These are phyloP conservation scores for Fusarium udum DNA, from an alignment of 2,329 filamentous ascomycete species.

Conservation along the genomic window DNA sequence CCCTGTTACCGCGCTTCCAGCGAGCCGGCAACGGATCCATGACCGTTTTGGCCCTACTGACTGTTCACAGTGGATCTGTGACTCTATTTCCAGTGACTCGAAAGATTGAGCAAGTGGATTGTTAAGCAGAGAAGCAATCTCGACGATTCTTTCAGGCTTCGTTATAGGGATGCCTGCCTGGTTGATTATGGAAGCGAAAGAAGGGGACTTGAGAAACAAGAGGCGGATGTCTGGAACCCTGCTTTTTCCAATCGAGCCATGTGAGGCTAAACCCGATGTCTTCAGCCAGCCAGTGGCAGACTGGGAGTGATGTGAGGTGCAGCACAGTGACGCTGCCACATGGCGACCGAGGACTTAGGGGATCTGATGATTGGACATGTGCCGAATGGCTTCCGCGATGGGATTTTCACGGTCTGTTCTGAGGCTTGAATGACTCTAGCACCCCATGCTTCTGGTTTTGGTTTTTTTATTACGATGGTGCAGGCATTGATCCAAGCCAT, in stretches of 20 bases:
- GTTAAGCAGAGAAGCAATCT: slow-evolving; percentile 37
- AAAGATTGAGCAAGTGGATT: slow-evolving; percentile 31
- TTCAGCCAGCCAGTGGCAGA: slow-evolving; percentile 6
- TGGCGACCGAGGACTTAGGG: slow-evolving; percentile 32
- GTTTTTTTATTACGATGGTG: neutral
- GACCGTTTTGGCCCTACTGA: slow-evolving; percentile 32
- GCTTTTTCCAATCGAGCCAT: slow-evolving; percentile 16
- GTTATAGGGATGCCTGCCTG: slow-evolving; percentile 16
- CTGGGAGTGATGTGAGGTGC: slow-evolving; percentile 23
- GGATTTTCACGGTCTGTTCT: neutral
- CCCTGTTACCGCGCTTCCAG: slow-evolving; percentile 37
- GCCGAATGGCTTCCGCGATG: slow-evolving; percentile 13
- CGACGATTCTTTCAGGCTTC: slow-evolving; percentile 19
- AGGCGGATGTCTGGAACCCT: slow-evolving; percentile 11
- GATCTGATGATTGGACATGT: slow-evolving; percentile 27
- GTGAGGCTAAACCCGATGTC: slow-evolving; percentile 26
- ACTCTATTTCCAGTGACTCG: slow-evolving; percentile 37
- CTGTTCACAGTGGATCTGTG: slow-evolving; percentile 36
- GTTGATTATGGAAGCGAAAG: slow-evolving; percentile 11
- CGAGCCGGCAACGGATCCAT: slow-evolving; percentile 42
- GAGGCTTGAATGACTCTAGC: slow-evolving; percentile 5
- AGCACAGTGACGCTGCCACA: slow-evolving; percentile 37
- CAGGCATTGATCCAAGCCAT: slow-evolving; percentile 7
- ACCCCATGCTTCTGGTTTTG: neutral
- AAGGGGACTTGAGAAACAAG: neutral